phyloP scores from a whole-genome alignment of 2,329 filamentous ascomycete species.

The Cladophialophora yegresii region DNA sequence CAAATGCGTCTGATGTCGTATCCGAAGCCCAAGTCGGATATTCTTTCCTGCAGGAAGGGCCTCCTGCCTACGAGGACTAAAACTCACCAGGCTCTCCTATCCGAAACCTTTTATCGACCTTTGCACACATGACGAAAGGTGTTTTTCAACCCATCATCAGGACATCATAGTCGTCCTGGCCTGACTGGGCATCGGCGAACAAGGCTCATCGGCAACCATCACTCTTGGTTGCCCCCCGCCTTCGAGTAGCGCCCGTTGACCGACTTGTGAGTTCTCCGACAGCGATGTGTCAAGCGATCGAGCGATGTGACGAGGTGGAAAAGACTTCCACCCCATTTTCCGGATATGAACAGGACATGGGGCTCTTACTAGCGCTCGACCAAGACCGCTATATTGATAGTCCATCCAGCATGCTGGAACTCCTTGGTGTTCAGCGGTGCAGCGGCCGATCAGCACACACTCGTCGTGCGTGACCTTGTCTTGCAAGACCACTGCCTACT shows the following conservation, averaged over 20 bases:
- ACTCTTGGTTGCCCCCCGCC: not conserved
- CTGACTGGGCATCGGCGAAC: too few relatives aligned
- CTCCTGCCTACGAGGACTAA: not conserved
- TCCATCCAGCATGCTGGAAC: not conserved
- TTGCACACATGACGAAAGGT: not conserved
- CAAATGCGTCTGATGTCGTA: not conserved
- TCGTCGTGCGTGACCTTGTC: not conserved
- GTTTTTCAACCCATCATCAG: not conserved
- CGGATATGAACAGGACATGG: not conserved
- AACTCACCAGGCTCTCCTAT: not conserved
- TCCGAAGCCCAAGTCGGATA: not conserved
- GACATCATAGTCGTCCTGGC: not conserved
- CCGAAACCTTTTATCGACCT: not conserved
- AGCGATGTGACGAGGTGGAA: not conserved
- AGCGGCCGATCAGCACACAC: not conserved
- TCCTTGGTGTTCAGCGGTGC: not conserved
- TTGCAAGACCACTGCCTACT: not conserved
- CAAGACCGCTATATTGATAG: not conserved
- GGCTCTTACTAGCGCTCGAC: not conserved
- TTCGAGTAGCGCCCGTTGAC: not conserved
- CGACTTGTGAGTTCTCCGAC: not conserved
- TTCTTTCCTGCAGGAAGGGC: not conserved
- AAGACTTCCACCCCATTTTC: not conserved
- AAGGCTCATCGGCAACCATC: not conserved
- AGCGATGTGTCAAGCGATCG: not conserved